phyloP scores from a whole-genome alignment of 805 yeast genomes.

The Candida vartiovaarae region DNA sequence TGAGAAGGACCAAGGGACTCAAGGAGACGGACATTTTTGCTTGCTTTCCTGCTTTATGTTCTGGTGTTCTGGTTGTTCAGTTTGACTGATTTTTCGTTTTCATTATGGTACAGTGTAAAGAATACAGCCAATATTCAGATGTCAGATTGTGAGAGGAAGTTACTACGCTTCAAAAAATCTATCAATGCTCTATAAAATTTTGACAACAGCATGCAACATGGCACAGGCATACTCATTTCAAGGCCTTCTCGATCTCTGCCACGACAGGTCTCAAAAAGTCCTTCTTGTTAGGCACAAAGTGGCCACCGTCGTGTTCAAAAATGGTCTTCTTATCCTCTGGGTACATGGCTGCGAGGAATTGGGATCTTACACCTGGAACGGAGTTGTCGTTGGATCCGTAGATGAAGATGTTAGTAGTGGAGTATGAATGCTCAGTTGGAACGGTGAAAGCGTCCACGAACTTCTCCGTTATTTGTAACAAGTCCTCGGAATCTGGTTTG shows the following conservation, averaged over 20 bases:
- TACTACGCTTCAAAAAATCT: too few species aligned
- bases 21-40: constrained; percentile 1
- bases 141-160: too few species aligned
- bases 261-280: constrained; percentile 38
- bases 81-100: too few species aligned
- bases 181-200: too few species aligned
- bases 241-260: constrained; percentile 25
- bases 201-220: too few species aligned
- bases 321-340: constrained; percentile 38
- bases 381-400: constrained; percentile 85
- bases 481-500: constrained; percentile 24
- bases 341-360: constrained; percentile 49
- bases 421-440: constrained; percentile 21
- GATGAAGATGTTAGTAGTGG: constrained; percentile 57
- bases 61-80: too few species aligned
- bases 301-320: constrained; percentile 92
- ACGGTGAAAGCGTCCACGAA: constrained; percentile 26
- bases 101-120: too few species aligned
- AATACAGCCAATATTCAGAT: too few species aligned
- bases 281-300: constrained; percentile 88
- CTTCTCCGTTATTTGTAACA: constrained; percentile 30
- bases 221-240: neutral
- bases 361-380: constrained; percentile 66
- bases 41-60: too few species aligned
- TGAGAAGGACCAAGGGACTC: constrained; percentile 11